These are phyloP conservation scores for Aspergillus sp. DNA, from an alignment of 2,329 filamentous ascomycete genomes.

Conservation along the genomic window DNA sequence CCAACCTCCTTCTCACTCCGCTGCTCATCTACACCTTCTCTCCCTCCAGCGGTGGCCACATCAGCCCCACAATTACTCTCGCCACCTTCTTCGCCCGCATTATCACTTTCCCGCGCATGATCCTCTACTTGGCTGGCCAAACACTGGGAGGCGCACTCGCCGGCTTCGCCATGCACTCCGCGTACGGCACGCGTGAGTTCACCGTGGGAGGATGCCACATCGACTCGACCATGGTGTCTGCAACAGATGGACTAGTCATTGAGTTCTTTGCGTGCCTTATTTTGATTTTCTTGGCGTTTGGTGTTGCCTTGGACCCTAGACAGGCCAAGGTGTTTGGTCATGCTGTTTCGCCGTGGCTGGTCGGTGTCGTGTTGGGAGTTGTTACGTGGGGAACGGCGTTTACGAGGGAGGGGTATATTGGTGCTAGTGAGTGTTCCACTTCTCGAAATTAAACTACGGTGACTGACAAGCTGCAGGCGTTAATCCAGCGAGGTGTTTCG, in stretches of 20 bases:
- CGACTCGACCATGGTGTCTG: slow-evolving; percentile 38
- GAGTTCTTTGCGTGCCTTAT: slow-evolving; percentile 52
- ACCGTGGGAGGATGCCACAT: slow-evolving; percentile 44
- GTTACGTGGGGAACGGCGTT: slow-evolving; percentile 43
- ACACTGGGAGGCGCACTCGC: slow-evolving; percentile 49
- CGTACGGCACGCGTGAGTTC: slow-evolving; percentile 31
- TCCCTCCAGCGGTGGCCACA: slow-evolving; percentile 54
- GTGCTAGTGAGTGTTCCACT: slow-evolving; percentile 34
- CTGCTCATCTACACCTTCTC: slow-evolving; percentile 55
- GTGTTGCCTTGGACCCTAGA: slow-evolving; percentile 56
- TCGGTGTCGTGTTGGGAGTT: slow-evolving; percentile 46
- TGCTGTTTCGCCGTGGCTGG: slow-evolving; percentile 52
- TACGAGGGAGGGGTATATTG: slow-evolving; percentile 45
- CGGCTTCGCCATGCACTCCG: slow-evolving; percentile 44
- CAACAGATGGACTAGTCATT: slow-evolving; percentile 49
- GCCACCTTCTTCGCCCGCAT: slow-evolving; percentile 55
- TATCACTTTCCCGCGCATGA: slow-evolving; percentile 51
- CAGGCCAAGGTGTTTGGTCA: slow-evolving; percentile 54
- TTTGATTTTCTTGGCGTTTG: slow-evolving; percentile 54
- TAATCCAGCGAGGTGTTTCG: slow-evolving; percentile 52
- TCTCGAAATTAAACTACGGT: neutral
- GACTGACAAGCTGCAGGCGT: slow-evolving; percentile 27
- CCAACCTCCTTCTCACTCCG: slow-evolving; percentile 46
- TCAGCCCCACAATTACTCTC: slow-evolving; percentile 58
- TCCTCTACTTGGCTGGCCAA: slow-evolving; percentile 53